A percentile compares a stretch with the other conserved stretches of the same genome.
Evolutionary conservation across 768 basidiomycete species (phyloP).

Genomic region (Pisolithus orientalis): DNA sequence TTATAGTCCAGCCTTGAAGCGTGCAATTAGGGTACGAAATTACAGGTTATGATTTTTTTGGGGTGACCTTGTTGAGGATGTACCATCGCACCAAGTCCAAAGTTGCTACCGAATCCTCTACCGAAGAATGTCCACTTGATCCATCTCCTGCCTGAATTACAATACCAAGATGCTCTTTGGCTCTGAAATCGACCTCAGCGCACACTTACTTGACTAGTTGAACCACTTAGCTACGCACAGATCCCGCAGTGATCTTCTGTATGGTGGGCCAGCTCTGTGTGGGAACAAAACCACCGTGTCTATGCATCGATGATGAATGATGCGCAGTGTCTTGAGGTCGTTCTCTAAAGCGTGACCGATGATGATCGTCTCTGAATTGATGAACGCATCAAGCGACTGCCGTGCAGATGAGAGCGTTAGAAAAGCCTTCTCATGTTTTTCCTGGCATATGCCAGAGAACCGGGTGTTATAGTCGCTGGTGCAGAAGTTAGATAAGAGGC

Average conservation of each 20-base stretch:
- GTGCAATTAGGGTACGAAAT: background rate
- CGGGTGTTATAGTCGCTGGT: conserved; percentile 86
- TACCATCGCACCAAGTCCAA: conserved; percentile 85
- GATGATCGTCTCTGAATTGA: conserved; percentile 77
- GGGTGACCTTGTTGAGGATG: conserved; percentile 49
- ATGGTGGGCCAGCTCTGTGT: conserved; percentile 71
- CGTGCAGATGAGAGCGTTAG: conserved; percentile 65
- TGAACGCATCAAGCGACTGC: conserved; percentile 58
- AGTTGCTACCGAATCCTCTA: conserved; percentile 86
- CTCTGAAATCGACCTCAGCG: conserved; percentile 37
- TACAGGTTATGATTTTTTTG: background rate
- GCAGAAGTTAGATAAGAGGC: conserved; percentile 1
- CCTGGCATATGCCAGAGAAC: conserved; percentile 74
- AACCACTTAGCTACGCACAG: conserved; percentile 44
- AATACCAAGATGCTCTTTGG: conserved; percentile 73
- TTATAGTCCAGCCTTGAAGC: background rate
- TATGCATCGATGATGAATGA: conserved; percentile 78
- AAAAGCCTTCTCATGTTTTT: conserved; percentile 52
- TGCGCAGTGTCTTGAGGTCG: conserved; percentile 84
- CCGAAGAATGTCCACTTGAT: conserved; percentile 77
- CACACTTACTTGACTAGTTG: conserved; percentile 2
- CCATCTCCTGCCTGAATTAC: conserved; percentile 78
- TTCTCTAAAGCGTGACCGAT: conserved; percentile 93
- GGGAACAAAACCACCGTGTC: conserved; percentile 89
- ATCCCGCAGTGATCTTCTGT: conserved; percentile 72